These are phyloP conservation scores for Fonsecaea nubica DNA, from an alignment of 2,329 filamentous ascomycete genomes.

Conservation along the genomic window DNA sequence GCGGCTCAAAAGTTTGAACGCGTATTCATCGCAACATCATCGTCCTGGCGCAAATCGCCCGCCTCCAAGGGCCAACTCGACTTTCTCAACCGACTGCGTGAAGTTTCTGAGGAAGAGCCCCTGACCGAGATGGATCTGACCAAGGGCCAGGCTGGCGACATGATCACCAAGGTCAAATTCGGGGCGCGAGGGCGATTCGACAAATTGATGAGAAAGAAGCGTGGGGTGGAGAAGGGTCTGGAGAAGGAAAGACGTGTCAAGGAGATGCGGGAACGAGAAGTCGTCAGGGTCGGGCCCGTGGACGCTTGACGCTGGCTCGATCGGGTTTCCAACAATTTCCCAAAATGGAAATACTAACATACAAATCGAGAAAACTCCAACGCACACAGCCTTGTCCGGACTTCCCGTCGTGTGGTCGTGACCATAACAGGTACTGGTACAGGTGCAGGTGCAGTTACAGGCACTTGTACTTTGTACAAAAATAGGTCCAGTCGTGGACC, in stretches of 20 bases:
- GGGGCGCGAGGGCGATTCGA: constrained; percentile 73
- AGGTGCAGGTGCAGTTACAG: no score
- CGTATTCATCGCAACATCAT: constrained; percentile 68
- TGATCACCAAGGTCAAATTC: constrained; percentile 91
- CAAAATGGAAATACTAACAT: neutral
- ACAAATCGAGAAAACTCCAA: neutral
- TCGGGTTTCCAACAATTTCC: neutral
- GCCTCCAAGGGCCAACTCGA: constrained; percentile 62
- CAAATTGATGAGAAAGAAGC: constrained; percentile 60
- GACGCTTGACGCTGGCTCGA: neutral
- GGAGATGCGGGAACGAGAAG: constrained; percentile 45
- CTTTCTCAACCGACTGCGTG: constrained; percentile 52
- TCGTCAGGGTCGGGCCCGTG: constrained; percentile 58
- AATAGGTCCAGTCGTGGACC: no score
- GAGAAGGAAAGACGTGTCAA: constrained; percentile 43
- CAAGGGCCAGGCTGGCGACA: constrained; percentile 82
- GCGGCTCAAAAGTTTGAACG: constrained; percentile 71
- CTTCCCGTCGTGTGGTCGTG: neutral
- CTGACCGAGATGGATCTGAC: constrained; percentile 66
- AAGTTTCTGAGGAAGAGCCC: constrained; percentile 45
- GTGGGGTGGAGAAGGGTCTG: constrained; percentile 49
- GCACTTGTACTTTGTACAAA: no score
- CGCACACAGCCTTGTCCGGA: neutral
- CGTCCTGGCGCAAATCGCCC: constrained; percentile 72
- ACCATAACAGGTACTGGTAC: no score